Base-by-base conservation (phyloP, 495 filamentous ascomycete genomes). In the Xylaria acuta region DNA sequence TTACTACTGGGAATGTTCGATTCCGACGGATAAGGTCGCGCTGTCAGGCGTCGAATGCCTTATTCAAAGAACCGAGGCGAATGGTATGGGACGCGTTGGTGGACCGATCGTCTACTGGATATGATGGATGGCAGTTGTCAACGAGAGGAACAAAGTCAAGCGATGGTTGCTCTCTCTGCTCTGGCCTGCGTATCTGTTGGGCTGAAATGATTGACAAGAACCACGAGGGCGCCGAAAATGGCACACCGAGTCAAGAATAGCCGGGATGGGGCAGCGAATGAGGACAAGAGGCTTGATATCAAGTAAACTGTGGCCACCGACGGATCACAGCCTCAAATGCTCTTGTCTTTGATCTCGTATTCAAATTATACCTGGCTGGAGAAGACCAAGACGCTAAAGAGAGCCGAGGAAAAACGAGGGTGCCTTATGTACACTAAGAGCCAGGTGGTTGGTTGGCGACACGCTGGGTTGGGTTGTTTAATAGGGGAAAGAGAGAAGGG, bases 61-160 rank as follows among this genome's bases (percentile, higher is more conserved):
- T 45, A 16, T 18, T 54, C 47, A 54, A 47, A 3, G 34, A 34
- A 25, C 11, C 18, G 5, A 30, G 25, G 25, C 38, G 25, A 51
- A 12, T 32, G 25, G 45, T 53, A 53, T 51, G 18, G 32, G 8
- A 38, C 53, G 45, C 12, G 45, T 22, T 66, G 64, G 64, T 25
- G 5, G 20, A 38, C n/a, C 18, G 18, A 27, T 36, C 45, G 64
- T 14, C 64, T 43, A 38, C 18, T 18, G 27, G 45, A 66, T n/a
- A 25, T 40, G 30, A 40, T 53, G 45, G 20, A 40, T n/a, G 64
- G 45, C 43, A 18, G 18, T 67, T 58, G 51, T 59, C 51, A 60
- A 69, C 40, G 67, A 62, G 54, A 59, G 67, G 32, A 14, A 47
- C 70, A 64, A n/a, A 65, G 73, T 59, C 53, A 20, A 36, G 67